phyloP scores from a whole-genome alignment of 2,329 filamentous ascomycete species.

The Elsinoe necatrix region DNA sequence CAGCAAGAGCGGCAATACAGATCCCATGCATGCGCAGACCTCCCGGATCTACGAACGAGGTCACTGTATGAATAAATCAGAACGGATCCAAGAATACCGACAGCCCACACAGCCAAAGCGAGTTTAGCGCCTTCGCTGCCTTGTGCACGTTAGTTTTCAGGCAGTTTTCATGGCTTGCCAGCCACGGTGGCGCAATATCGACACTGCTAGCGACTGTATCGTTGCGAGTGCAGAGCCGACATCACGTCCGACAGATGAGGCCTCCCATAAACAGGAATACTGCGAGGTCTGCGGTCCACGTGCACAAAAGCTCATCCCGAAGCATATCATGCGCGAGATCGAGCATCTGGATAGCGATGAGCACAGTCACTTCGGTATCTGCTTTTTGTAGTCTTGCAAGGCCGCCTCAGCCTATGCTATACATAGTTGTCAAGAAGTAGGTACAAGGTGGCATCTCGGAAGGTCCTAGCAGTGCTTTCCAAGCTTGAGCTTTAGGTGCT shows the following conservation, averaged over 20 bases:
- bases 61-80: neutral
- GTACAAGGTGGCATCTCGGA: neutral
- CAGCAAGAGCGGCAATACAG: too few species aligned
- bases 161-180: neutral
- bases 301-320: neutral
- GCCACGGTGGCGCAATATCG: neutral
- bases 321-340: constrained; percentile 30
- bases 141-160: neutral
- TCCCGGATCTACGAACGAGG: neutral
- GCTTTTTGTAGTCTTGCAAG: neutral
- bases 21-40: too few species aligned
- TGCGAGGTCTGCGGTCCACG: neutral
- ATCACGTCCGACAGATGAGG: neutral
- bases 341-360: constrained; percentile 34
- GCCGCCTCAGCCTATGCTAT: neutral
- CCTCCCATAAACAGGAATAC: neutral
- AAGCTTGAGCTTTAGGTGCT: neutral
- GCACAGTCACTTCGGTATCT: constrained; percentile 29
- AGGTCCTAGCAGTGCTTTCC: neutral
- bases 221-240: neutral
- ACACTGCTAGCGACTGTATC: neutral
- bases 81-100: neutral
- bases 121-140: neutral
- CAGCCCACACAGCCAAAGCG: neutral
- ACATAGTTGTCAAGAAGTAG: neutral